Evolutionary conservation across 2,329 filamentous ascomycete genomes (phyloP).

Genomic region (Massarina eburnea): DNA sequence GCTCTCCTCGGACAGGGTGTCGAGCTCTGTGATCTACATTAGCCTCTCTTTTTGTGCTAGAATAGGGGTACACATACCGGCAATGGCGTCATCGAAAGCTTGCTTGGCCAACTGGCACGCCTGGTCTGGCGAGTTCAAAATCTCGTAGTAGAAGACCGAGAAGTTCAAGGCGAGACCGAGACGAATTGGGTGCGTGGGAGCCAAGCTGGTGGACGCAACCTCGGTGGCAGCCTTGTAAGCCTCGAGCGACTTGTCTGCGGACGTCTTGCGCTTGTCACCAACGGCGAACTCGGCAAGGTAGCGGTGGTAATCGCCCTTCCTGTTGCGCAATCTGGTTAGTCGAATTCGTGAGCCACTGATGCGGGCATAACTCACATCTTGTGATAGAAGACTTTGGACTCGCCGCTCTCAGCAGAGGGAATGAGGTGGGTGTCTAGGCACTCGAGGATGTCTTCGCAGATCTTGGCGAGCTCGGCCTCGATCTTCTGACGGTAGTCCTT

Average conservation of each 20-base stretch:
- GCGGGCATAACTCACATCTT: slow-evolving; percentile 72
- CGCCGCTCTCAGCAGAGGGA: slow-evolving; percentile 88
- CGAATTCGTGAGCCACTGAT: not conserved
- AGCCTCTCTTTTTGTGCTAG: slow-evolving; percentile 9
- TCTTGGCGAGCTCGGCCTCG: slow-evolving; percentile 92
- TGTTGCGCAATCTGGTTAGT: slow-evolving; percentile 45
- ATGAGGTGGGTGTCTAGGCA: slow-evolving; percentile 94
- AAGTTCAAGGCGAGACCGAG: slow-evolving; percentile 92
- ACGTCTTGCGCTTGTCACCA: slow-evolving; percentile 92
- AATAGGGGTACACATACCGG: slow-evolving; percentile 55
- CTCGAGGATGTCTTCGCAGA: slow-evolving; percentile 96
- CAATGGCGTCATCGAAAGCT: slow-evolving; percentile 95
- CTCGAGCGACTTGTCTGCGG: slow-evolving; percentile 91
- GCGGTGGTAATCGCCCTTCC: slow-evolving; percentile 99
- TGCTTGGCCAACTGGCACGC: slow-evolving; percentile 97
- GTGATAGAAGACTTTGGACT: slow-evolving; percentile 99
- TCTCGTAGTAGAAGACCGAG: slow-evolving; percentile 99
- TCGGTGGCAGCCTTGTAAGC: slow-evolving; percentile 95
- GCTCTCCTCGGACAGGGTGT: slow-evolving; percentile 96
- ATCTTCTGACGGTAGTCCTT: slow-evolving; percentile 99
- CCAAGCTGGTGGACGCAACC: slow-evolving; percentile 84
- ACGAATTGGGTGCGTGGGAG: slow-evolving; percentile 90
- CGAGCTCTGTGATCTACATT: slow-evolving; percentile 67
- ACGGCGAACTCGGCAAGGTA: slow-evolving; percentile 97
- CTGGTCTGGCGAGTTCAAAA: slow-evolving; percentile 96